These are phyloP conservation scores for Magnaporthales sp. DNA, from an alignment of 2,329 filamentous ascomycete species.

Conservation along the genomic window DNA sequence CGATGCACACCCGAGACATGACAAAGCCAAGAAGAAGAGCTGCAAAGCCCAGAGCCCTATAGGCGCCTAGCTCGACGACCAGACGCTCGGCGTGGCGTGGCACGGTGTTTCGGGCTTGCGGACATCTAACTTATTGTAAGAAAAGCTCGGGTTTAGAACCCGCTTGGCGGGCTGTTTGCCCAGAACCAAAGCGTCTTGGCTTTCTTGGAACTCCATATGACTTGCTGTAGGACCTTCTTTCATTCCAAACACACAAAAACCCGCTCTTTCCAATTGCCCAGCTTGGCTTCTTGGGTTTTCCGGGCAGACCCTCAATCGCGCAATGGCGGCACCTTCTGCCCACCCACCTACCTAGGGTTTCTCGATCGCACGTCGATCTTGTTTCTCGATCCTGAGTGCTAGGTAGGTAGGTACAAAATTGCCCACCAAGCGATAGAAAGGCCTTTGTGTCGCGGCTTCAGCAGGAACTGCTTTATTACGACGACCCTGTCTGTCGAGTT, in stretches of 20 bases:
- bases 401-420: neutral
- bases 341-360: neutral
- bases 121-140: neutral
- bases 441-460: neutral
- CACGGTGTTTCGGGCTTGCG: neutral
- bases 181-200: constrained; percentile 4
- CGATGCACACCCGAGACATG: neutral
- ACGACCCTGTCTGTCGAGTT: too few relatives aligned
- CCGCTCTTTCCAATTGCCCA: neutral
- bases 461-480: neutral
- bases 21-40: neutral
- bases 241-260: neutral
- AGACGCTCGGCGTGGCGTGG: neutral
- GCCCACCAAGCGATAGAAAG: neutral
- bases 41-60: neutral
- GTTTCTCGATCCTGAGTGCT: neutral
- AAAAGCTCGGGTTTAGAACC: neutral
- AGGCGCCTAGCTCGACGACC: neutral
- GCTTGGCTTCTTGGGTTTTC: neutral
- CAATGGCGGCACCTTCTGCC: constrained; percentile 1
- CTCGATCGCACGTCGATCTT: neutral
- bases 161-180: constrained; percentile 5
- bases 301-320: neutral
- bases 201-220: constrained; percentile 6
- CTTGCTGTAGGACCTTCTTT: neutral